Evolutionary conservation across 2,329 filamentous ascomycete genomes (phyloP), one percentile per base, ranked within the genome.

Genomic region (Fusarium proliferatum): DNA sequence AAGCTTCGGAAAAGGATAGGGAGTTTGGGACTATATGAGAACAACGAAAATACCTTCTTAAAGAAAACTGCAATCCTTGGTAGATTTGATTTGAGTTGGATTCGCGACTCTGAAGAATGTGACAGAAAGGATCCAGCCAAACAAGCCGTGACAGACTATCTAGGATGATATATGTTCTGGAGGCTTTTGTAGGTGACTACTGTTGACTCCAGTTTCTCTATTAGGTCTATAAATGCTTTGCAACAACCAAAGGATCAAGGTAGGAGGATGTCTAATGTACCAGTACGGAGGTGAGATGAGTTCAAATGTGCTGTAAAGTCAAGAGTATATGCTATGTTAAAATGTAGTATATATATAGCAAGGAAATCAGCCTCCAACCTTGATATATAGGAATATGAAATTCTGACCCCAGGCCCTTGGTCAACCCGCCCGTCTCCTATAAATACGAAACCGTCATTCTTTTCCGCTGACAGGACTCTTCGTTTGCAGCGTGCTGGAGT

Each of bases 1-100:
- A 52, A 33, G 17, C 19, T 48, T 39, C 15, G 43, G 43, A 56
- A 36, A 48, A 42, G n/a, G 13, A 59, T 21, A 39, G 52, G 67
- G 67, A 65, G 67, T 69, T 69, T 51, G 42, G 36, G 52, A 42
- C 17, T 65, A 38, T 63, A 60, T 59, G 66, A 70, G 66, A 69
- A 70, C 16, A 58, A 65, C 13, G 26, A 70, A 69, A 55, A 39
- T 19, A 55, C 19, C n/a, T 59, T 70, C 55, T 23, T 28, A 46
- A 65, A 10, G 17, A 49, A 13, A 12, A 9, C 9, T 33, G 2
- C 12, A 28, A 15, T 28, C 26, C 12, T 23, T 34, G 8, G 30
- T n/a, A 21, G 9, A 19, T 39, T 19, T 23, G 28, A 16, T 16
- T 26, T 26, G 19, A 53, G 33, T 9, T 21, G 13, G 23, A 38